Conservation (phyloP, 2,329 filamentous ascomycete species). For the Fusarium redolens region DNA sequence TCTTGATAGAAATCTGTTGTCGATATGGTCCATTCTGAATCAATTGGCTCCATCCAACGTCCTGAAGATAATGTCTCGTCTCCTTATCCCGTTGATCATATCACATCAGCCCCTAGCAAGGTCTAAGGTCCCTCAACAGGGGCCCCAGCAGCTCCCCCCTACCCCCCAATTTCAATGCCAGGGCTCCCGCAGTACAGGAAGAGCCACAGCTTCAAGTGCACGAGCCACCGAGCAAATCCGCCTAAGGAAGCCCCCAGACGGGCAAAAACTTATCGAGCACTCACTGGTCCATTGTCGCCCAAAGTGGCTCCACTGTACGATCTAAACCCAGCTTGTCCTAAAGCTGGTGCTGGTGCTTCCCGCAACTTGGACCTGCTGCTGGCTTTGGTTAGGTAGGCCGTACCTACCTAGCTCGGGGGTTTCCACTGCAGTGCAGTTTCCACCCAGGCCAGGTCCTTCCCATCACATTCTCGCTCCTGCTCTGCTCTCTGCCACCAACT, state of each 20-base stretch:
- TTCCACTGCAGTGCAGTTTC: conserved; percentile 41
- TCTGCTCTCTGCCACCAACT: conserved; percentile 28
- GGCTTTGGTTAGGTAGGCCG: conserved; percentile 25
- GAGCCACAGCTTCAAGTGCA: conserved; percentile 35
- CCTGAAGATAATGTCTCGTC: conserved; percentile 16
- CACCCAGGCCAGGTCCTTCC: conserved; percentile 28
- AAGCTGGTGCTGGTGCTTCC: conserved; percentile 25
- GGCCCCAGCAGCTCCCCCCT: conserved; percentile 32
- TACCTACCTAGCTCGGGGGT: conserved; percentile 19
- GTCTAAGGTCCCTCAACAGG: conserved; percentile 27
- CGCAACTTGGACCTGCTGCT: conserved; percentile 28
- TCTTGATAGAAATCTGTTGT: neutral
- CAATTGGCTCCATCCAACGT: neutral
- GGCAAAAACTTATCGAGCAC: neutral
- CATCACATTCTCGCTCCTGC: conserved; percentile 30
- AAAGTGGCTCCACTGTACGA: conserved; percentile 18
- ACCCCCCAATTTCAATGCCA: conserved; percentile 44
- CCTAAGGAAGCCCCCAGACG: conserved; percentile 11
- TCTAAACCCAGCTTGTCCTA: conserved; percentile 25
- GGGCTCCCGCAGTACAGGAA: conserved; percentile 41
- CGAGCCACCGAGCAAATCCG: conserved; percentile 36
- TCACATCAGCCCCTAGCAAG: conserved; percentile 36
- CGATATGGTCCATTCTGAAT: neutral
- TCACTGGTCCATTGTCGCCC: conserved; percentile 16
- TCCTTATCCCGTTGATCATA: conserved; percentile 13